phyloP scores from a whole-genome alignment of 2,329 filamentous ascomycete genomes.

The Aspergillus sp. region DNA sequence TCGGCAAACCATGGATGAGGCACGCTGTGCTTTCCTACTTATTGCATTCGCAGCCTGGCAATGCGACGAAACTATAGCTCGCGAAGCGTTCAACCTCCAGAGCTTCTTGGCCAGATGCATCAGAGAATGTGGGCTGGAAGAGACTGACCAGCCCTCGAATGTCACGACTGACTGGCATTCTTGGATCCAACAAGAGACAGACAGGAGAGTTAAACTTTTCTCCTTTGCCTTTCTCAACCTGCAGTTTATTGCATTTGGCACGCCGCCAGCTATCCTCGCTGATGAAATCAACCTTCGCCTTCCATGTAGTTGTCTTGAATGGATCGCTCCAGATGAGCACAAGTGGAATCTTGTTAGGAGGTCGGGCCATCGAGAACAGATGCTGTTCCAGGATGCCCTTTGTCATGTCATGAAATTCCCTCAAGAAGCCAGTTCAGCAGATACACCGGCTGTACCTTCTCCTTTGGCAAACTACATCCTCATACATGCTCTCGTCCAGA shows the following conservation, averaged over 20 bases:
- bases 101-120: slow-evolving; percentile 27
- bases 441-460: slow-evolving; percentile 24
- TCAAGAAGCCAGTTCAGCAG: too few species aligned
- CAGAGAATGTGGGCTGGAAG: slow-evolving; percentile 25
- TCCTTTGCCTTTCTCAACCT: slow-evolving; percentile 33
- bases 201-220: slow-evolving; percentile 31
- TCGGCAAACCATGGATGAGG: slow-evolving; percentile 13
- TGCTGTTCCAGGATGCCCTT: slow-evolving; percentile 30
- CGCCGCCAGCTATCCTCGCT: slow-evolving; percentile 30
- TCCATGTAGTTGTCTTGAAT: slow-evolving; percentile 32
- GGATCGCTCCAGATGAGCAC: slow-evolving; percentile 17
- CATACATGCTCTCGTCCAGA: slow-evolving; percentile 72
- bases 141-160: background rate
- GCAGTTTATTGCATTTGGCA: slow-evolving; percentile 31
- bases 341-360: slow-evolving; percentile 26
- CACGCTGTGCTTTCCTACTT: slow-evolving; percentile 22
- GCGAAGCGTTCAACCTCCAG: slow-evolving; percentile 31
- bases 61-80: slow-evolving; percentile 22
- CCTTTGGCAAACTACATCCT: slow-evolving; percentile 68
- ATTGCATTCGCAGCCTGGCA: slow-evolving; percentile 35
- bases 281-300: slow-evolving; percentile 33
- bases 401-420: too few species aligned
- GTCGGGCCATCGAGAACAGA: slow-evolving; percentile 21
- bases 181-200: slow-evolving; percentile 30
- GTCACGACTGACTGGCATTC: slow-evolving; percentile 23